Conservation (phyloP, 2,329 filamentous ascomycete species). For the Curvularia sp. region DNA sequence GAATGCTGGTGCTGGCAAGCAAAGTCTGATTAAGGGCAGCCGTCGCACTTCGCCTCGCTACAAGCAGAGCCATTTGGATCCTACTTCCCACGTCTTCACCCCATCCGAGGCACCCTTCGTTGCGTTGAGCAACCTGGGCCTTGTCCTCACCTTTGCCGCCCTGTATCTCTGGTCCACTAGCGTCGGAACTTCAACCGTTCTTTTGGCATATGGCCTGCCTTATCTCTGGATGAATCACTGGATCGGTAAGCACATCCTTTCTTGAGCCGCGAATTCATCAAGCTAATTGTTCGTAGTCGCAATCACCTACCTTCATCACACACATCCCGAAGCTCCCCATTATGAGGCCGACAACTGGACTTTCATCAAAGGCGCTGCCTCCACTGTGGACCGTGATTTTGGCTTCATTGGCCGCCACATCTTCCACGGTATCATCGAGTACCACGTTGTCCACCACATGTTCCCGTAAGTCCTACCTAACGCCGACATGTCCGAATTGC, state of each 20-base stretch:
- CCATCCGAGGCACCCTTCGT: slow-evolving; percentile 28
- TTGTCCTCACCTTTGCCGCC: slow-evolving; percentile 40
- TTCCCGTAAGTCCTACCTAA: slow-evolving; percentile 54
- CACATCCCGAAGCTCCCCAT: slow-evolving; percentile 64
- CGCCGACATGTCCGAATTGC: not conserved
- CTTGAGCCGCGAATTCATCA: not conserved
- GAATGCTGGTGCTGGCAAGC: slow-evolving; percentile 53
- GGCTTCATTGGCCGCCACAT: slow-evolving; percentile 70
- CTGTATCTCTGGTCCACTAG: slow-evolving; percentile 62
- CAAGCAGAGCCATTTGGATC: slow-evolving; percentile 35
- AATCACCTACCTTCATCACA: slow-evolving; percentile 79
- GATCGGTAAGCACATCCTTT: slow-evolving; percentile 52
- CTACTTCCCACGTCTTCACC: slow-evolving; percentile 29
- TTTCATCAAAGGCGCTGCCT: slow-evolving; percentile 67
- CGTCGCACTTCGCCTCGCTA: slow-evolving; percentile 16
- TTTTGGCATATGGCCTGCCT: slow-evolving; percentile 68
- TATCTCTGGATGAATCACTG: slow-evolving; percentile 76
- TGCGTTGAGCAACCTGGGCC: slow-evolving; percentile 28
- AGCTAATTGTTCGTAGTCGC: slow-evolving; percentile 58
- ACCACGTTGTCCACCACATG: slow-evolving; percentile 69
- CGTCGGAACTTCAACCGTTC: slow-evolving; percentile 64
- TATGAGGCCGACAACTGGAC: slow-evolving; percentile 67
- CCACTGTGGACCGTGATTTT: slow-evolving; percentile 70
- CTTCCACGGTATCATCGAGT: slow-evolving; percentile 71
- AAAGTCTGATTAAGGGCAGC: slow-evolving; percentile 26